Evolutionary conservation across 225 moss, liverwort and hornwort genomes (phyloP), one percentile per base, ranked within the genome.

Genomic region (Anthoceros angustus): DNA sequence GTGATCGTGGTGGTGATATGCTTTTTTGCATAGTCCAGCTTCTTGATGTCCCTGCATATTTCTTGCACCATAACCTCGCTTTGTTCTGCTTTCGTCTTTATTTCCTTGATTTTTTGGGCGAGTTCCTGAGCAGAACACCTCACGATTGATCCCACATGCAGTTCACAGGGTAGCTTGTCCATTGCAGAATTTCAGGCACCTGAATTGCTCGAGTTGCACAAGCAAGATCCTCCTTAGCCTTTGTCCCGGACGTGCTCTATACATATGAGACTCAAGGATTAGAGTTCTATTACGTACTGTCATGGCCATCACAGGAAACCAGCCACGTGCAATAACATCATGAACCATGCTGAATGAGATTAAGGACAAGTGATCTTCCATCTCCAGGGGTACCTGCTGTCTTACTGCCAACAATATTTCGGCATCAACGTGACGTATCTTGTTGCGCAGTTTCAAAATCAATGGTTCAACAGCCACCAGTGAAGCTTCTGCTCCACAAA

Each of bases 61-160:
- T 99, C 98, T 74, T 99, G 98, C 21, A 99, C 98, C 92, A 99
- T 99, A 69, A 89, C 80, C 81, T 99, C 98, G 72, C 98, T 99
- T 79, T 99, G 98, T 77, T 89, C 92, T 69, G 98, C 98, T 77
- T 99, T 99, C 38, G 86, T 82, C 80, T 99, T 99, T 72, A 99
- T 92, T 76, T 89, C 92, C 75, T 81, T 89, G 39, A 99, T 92
- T 77, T 92, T 99, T 70, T 79, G 84, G 46, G 98, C 87, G 71
- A 99, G 74, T 75, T 99, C 98, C 98, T 98, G 84, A 66, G 72
- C 43, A 10, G 70, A 45, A 61, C 62, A 63, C 6, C 45, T 10
- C 16, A 18, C 25, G 61, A 12, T 23, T 6, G 4, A 65, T 39
- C 41, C 40, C 14, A 6, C 49, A 41, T 0, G 11, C 32, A 32